These are phyloP conservation scores for Rhizopus stolonifer DNA, from an alignment of 371 early-diverging fungal genomes.

Conservation along the genomic window DNA sequence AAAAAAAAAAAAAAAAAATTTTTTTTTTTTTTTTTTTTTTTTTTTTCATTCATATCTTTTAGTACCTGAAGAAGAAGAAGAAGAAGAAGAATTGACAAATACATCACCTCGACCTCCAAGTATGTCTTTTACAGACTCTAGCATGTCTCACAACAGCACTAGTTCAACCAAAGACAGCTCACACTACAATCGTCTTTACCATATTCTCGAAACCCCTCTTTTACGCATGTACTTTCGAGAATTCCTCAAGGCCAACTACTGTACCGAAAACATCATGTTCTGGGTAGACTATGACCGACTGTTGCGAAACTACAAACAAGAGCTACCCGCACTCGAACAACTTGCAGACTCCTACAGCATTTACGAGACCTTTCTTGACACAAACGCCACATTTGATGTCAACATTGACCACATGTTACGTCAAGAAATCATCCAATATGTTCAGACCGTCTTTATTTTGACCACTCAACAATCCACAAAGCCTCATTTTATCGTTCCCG, in stretches of 20 bases:
- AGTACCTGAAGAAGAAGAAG: background rate
- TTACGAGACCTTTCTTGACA: conserved; percentile 56
- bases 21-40: too few relatives aligned
- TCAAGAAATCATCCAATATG: conserved; percentile 39
- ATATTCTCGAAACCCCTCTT: conserved; percentile 57
- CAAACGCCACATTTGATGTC: conserved; percentile 48
- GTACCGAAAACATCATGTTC: conserved; percentile 65
- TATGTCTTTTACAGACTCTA: conserved; percentile 16
- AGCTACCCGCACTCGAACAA: conserved; percentile 28
- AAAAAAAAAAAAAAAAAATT: background rate
- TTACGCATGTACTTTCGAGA: conserved; percentile 61
- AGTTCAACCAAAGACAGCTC: conserved; percentile 11
- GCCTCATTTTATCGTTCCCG: conserved; percentile 4
- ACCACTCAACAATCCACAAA: background rate
- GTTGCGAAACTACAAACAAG: conserved; percentile 18
- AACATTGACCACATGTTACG: conserved; percentile 54
- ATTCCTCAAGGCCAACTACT: conserved; percentile 61
- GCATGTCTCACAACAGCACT: conserved; percentile 7
- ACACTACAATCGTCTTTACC: conserved; percentile 37
- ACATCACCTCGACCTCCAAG: conserved; percentile 10
- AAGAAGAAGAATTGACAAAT: too few relatives aligned
- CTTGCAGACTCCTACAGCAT: conserved; percentile 54
- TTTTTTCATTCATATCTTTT: too few relatives aligned
- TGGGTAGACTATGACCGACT: conserved; percentile 51
- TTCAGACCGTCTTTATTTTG: conserved; percentile 19